Evolutionary conservation across 257 asterid genomes (phyloP).

Genomic region (Galeopsis tetrahit): DNA sequence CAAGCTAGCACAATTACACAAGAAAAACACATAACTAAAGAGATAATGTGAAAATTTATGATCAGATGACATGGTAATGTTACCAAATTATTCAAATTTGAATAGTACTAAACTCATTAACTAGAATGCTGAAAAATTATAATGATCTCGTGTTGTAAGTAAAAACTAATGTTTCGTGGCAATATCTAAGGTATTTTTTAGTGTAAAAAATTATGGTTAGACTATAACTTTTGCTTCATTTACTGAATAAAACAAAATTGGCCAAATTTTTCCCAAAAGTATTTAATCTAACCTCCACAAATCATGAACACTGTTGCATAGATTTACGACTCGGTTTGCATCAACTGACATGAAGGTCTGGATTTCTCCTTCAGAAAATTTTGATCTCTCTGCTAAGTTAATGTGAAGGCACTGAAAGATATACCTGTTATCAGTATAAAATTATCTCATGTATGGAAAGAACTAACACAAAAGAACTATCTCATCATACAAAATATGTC

Average conservation of each 20-base stretch:
- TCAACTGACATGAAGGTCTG: slow-evolving; percentile 99
- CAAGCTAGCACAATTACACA: slow-evolving; percentile 66
- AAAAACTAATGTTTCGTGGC: background rate
- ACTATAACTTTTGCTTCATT: background rate
- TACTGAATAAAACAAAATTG: background rate
- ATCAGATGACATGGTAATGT: background rate
- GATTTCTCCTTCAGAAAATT: slow-evolving; percentile 96
- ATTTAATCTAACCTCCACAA: slow-evolving; percentile 75
- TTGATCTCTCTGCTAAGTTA: slow-evolving; percentile 88
- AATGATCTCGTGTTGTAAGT: background rate
- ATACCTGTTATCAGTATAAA: slow-evolving; percentile 12
- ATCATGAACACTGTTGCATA: slow-evolving; percentile 94
- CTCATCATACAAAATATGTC: slow-evolving; percentile 5
- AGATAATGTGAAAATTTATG: background rate
- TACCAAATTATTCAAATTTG: background rate
- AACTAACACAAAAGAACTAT: slow-evolving; percentile 1
- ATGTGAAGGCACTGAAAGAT: slow-evolving; percentile 71
- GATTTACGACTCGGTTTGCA: slow-evolving; percentile 86
- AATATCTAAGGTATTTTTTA: background rate
- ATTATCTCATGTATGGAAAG: slow-evolving; percentile 7
- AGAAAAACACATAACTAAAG: slow-evolving; percentile 23
- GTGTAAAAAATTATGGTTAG: background rate
- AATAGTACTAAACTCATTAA: background rate
- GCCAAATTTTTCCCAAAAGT: background rate
- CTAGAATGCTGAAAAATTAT: background rate